Base-by-base conservation (phyloP, 2,329 filamentous ascomycete species). In the Rachicladosporium sp. region DNA sequence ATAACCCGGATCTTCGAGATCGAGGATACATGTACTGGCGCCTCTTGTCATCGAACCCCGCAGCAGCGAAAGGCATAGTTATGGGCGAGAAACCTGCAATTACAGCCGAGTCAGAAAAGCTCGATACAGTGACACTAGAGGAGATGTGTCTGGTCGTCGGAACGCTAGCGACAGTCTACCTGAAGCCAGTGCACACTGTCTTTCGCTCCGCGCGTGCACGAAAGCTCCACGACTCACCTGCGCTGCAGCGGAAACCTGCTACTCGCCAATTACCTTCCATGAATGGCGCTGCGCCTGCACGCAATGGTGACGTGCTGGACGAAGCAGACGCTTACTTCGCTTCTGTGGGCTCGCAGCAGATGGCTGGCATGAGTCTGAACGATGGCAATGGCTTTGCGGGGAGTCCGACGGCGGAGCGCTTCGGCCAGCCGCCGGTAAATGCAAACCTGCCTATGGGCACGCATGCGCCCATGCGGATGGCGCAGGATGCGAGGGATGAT, bases 21-120 rank as follows among this genome's bases (percentile, higher is more conserved):
- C 73, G 91, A 52, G 91, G 91, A 0, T 98, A 95, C 68, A 96
- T 98, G 88, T 98, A 98, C 69, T 98, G 91, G 91, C 84, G 91
- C 4, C 73, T 98, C 10, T 72, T 98, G 2, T 94, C 87, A 1
- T 93, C 87, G 0, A 88, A 95, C 58, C 89, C 93, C 50, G 78
- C 80, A 36, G 77, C 82, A 0, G 91, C 91, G 2, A 91, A 83
- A 57, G 70, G 78, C 46, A 77, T 98, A 37, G 88, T 98, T 49
- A 96, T 98, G 89, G 89, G 91, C 43, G 83, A 93, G 50, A 98
- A 98, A 60, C 91, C 91, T 5, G 76, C 89, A 6, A 96, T 98
- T 61, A 94, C 88, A 1, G 89, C 91, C 29, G 91, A 98, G 62
- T 88, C 84, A 21, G 91, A 98, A 64, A 89, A 89, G 49, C 74